Evolutionary conservation across 495 filamentous ascomycete species (phyloP).

Genomic region (Penicillium pancosmium): DNA sequence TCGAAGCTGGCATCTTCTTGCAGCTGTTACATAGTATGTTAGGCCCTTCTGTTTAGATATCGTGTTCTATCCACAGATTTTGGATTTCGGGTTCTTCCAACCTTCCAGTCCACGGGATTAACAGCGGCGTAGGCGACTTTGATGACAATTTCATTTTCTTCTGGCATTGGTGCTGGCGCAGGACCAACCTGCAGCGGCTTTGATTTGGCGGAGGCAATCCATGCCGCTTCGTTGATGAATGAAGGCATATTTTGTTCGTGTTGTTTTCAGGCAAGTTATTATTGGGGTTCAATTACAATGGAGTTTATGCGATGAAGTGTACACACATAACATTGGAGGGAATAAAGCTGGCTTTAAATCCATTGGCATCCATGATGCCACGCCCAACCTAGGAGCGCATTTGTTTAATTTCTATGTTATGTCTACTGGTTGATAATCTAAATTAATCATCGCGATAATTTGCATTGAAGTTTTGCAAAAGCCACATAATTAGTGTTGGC

Average conservation of each 20-base stretch:
- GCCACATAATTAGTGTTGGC: no score
- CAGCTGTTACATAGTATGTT: conserved; percentile 3
- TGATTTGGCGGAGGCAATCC: conserved; percentile 8
- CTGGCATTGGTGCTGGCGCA: conserved; percentile 19
- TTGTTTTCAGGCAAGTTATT: no score
- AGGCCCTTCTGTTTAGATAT: neutral
- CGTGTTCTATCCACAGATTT: neutral
- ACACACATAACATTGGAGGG: no score
- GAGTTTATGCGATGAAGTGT: no score
- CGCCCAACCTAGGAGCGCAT: no score
- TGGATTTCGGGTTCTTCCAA: neutral
- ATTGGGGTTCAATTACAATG: no score
- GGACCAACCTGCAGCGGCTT: conserved; percentile 12
- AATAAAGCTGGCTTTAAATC: no score
- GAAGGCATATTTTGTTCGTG: neutral
- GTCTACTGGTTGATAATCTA: neutral
- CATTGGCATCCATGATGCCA: no score
- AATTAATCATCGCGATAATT: neutral
- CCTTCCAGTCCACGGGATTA: conserved; percentile 25
- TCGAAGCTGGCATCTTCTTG: conserved; percentile 2
- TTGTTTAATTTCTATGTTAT: neutral
- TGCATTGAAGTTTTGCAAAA: no score
- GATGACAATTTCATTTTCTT: conserved; percentile 26
- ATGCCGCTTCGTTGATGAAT: conserved; percentile 19
- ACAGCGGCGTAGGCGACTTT: conserved; percentile 25